These are phyloP conservation scores for Cryptococcus maquisensis DNA, from an alignment of 1,284 basidiomycete genomes.

Conservation along the genomic window DNA sequence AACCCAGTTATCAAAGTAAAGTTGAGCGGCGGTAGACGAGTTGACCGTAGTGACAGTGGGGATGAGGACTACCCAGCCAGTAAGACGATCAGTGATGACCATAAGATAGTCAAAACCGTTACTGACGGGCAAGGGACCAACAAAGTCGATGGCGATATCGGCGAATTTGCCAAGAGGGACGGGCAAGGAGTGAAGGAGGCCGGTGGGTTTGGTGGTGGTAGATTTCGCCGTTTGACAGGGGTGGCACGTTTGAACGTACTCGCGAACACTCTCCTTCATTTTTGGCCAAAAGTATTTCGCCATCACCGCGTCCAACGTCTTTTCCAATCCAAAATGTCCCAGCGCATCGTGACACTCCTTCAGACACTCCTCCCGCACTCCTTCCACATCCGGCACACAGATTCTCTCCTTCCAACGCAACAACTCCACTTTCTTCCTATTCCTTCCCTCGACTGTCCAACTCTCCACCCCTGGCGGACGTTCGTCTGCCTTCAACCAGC, in stretches of 20 bases:
- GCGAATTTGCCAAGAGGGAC: background rate
- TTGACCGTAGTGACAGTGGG: background rate
- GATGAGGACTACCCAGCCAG: background rate
- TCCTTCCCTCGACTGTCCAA: no score
- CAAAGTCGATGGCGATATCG: constrained; percentile 1
- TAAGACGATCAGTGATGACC: background rate
- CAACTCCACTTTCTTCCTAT: no score
- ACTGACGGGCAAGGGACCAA: background rate
- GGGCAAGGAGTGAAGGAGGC: background rate
- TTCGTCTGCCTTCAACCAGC: no score
- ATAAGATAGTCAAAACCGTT: background rate
- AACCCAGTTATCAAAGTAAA: background rate
- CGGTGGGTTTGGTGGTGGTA: background rate
- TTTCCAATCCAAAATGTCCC: background rate
- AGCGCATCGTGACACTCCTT: background rate
- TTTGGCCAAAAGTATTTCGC: background rate
- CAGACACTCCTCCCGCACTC: background rate
- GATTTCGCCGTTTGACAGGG: background rate
- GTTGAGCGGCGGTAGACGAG: background rate
- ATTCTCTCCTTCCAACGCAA: background rate
- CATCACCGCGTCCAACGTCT: background rate
- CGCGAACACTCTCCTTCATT: background rate
- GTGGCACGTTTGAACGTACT: background rate
- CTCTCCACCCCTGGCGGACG: no score
- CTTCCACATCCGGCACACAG: background rate